Percentiles rank a stretch among this genome's conserved stretches.
phyloP scores from a whole-genome alignment of 2,329 filamentous ascomycete species.

The Alternaria viburni region DNA sequence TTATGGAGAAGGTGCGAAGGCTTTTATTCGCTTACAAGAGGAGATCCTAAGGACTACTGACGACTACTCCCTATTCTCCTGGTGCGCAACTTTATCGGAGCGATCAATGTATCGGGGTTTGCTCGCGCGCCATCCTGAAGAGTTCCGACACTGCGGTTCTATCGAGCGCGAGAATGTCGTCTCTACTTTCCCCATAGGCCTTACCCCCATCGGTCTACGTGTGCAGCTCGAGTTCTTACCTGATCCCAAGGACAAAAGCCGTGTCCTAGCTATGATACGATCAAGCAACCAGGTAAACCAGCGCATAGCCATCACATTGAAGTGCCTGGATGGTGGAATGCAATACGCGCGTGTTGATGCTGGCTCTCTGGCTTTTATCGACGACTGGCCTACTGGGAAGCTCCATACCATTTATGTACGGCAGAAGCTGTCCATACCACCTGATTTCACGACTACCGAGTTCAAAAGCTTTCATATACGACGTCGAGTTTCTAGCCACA shows the following conservation, averaged over 20 bases:
- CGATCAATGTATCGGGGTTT: constrained; percentile 31
- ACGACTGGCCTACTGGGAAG: constrained; percentile 39
- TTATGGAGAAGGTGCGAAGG: constrained; percentile 38
- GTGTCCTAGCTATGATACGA: constrained; percentile 26
- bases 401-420: constrained; percentile 31
- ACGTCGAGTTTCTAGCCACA: constrained; percentile 22
- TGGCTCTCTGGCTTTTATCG: constrained; percentile 61
- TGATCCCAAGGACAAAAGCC: constrained; percentile 19
- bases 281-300: constrained; percentile 30
- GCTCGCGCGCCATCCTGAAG: constrained; percentile 28
- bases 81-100: constrained; percentile 21
- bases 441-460: constrained; percentile 26
- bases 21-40: constrained; percentile 36
- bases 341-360: constrained; percentile 50
- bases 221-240: constrained; percentile 31
- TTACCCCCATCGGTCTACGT: constrained; percentile 30
- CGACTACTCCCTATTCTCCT: constrained; percentile 38
- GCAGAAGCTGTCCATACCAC: constrained; percentile 30
- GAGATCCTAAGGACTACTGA: constrained; percentile 37
- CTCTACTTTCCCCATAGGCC: constrained; percentile 24
- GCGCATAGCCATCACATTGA: constrained; percentile 30
- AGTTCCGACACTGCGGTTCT: constrained; percentile 27
- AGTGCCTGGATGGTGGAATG: constrained; percentile 24
- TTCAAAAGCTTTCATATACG: constrained; percentile 27
- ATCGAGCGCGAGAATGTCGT: constrained; percentile 29